A percentile compares a stretch with the other conserved stretches of the same genome.
phyloP scores from a whole-genome alignment of 306 rosid species.

The Castanopsis chinensis region DNA sequence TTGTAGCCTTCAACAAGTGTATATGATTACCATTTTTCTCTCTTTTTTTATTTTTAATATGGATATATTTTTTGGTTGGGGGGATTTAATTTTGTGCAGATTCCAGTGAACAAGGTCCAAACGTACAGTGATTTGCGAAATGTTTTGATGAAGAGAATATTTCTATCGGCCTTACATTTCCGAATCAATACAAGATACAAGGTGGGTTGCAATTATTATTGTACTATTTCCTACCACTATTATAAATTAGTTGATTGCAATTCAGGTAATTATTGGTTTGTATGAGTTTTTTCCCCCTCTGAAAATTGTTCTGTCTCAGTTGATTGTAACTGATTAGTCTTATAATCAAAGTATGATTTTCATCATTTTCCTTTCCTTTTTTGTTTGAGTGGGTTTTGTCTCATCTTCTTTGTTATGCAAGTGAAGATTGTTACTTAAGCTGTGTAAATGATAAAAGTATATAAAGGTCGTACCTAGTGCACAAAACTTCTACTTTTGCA shows the following conservation, averaged over 20 bases:
- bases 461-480: no score
- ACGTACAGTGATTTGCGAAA: constrained; percentile 86
- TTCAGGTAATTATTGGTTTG: not conserved
- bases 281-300: not conserved
- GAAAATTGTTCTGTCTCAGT: constrained; percentile 1
- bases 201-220: constrained; percentile 44
- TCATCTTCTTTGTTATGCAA: not conserved
- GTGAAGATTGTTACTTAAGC: not conserved
- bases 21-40: not conserved
- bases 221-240: constrained; percentile 10
- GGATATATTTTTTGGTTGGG: no score
- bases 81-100: constrained; percentile 49
- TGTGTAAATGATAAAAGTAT: not conserved
- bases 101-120: constrained; percentile 85
- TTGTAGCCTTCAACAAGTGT: not conserved
- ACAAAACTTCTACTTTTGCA: not conserved
- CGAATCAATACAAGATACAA: constrained; percentile 97
- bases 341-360: not conserved
- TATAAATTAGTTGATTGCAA: not conserved
- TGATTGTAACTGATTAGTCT: not conserved
- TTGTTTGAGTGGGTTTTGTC: not conserved
- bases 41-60: not conserved
- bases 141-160: constrained; percentile 98
- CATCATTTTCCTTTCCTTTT: not conserved
- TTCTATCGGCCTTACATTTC: constrained; percentile 95